Evolutionary conservation across 2,329 filamentous ascomycete genomes (phyloP).

Genomic region (Orbilia ellipsospora): DNA sequence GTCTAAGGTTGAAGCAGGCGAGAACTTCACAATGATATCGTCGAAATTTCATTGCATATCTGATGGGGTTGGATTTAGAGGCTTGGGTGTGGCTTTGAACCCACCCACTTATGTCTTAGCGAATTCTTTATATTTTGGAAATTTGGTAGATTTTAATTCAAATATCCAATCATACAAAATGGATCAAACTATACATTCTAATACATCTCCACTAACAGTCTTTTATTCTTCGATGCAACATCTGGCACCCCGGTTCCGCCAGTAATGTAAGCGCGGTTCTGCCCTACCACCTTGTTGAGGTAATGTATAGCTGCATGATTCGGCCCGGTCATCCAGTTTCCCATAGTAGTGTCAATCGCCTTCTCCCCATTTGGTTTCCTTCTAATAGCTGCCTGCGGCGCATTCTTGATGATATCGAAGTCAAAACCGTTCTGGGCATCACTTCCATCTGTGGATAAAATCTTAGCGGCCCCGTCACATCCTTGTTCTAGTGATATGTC

Average conservation of each 20-base stretch:
- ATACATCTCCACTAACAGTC: constrained; percentile 59
- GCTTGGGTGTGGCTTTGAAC: too few relatives aligned
- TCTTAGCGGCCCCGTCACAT: constrained; percentile 63
- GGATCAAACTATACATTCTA: constrained; percentile 6
- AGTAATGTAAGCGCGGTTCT: constrained; percentile 61
- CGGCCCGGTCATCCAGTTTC: constrained; percentile 62
- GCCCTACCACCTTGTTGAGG: constrained; percentile 60
- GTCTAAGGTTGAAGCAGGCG: too few relatives aligned
- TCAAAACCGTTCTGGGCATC: constrained; percentile 60
- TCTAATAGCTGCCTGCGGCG: constrained; percentile 60
- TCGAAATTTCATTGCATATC: too few relatives aligned
- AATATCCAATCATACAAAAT: too few relatives aligned
- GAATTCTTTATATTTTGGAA: too few relatives aligned
- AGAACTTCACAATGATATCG: too few relatives aligned
- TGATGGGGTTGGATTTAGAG: too few relatives aligned
- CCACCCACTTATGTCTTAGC: too few relatives aligned
- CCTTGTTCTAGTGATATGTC: constrained; percentile 63
- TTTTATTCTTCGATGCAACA: constrained; percentile 61
- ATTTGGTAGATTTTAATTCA: too few relatives aligned
- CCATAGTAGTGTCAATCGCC: constrained; percentile 61
- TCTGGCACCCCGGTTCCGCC: constrained; percentile 61
- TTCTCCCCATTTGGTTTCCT: constrained; percentile 61
- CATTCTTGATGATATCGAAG: constrained; percentile 61
- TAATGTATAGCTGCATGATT: constrained; percentile 62
- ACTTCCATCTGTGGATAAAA: constrained; percentile 62